Base-by-base conservation (phyloP, 345 rosid genomes). In the Aurinia saxatilis region DNA sequence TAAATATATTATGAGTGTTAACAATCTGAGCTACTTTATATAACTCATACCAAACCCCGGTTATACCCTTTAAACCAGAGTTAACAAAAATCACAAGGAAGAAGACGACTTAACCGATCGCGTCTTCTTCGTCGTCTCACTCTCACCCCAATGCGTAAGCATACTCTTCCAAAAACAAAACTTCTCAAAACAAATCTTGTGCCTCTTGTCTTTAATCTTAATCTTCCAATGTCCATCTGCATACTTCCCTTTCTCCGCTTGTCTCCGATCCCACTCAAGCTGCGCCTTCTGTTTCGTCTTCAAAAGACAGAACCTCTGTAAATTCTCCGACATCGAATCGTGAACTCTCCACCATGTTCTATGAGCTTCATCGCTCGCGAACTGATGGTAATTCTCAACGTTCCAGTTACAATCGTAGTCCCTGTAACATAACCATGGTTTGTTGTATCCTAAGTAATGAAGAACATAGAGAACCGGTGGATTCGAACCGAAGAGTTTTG, bases 361-460 rank as follows among this genome's bases (percentile, higher is more conserved):
- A 61, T 85, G 98, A 5, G 98, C 98, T 16, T 79, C 83, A 21
- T 91, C 88, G 14, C 90, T 85, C 0, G 98, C 96, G 33, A 84
- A 88, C 71, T 85, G 86, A 75, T 80, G 91, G 68, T 82, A 50
- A 34, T 77, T 76, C 62, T 84, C 96, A 30, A 88, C 95, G 51
- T 91, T 91, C 96, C 98, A 91, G 76, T 91, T 91, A 77, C 98
- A 91, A 71, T 91, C 98, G 3, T 88, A 91, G 72, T 91, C 98
- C 58, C 91, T 74, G 79, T 85, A 84, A 73, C 96, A 91, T 50
- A 84, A 50, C 98, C 98, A 91, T 2, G 96, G 98, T 47, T 91
- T 91, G 61, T 71, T 71, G 10, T 48, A 67, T 39, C 98, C 96
- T 2, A 88, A 77, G 68, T 91, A 91, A 75, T 91, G 96, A 54